Evolutionary conservation across 441 rosid genomes (phyloP), one percentile per base, ranked within the genome.

Genomic region (Hypseocharis bilobata): DNA sequence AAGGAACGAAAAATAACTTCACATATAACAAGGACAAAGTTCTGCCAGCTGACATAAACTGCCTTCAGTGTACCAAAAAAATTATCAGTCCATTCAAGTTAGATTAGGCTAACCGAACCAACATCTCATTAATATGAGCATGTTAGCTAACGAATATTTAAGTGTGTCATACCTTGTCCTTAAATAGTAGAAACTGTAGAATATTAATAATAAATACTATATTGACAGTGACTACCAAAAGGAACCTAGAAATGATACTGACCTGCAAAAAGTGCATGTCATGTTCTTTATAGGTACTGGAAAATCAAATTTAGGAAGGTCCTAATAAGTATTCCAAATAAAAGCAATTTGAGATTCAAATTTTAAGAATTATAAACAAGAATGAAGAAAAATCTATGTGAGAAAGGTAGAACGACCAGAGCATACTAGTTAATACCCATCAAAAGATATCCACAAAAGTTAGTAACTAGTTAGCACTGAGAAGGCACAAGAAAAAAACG

Each of bases 81-180:
- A 66, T 66, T 65, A 38, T 29, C 34, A 61, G 62, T 32, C 58
- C 42, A 28, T 58, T 45, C 52, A 44, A 56, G 20, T 29, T 42
- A 14, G 62, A 34, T 60, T 22, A 65, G 49, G 64, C 28, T 11
- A 54, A 25, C 16, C 1, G 2, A 11, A 11, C n/a, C 38, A 34
- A 34, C 38, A 34, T 34, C 6, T 34, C 8, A 1, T 5, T 34
- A 34, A 34, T 11, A 5, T 34, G 38, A 34, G 38, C 1, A 7
- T 34, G 16, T 10, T 13, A 23, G 30, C 16, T 23, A 5, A 23
- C 4, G 6, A 54, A 25, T 25, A 10, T 54, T 54, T 11, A 10
- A 23, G 29, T 23, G 27, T 23, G 58, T 16, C 22, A 54, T 11
- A 54, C 30, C 3, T 54, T 3, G 6, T 54, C 29, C 6, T 3